phyloP scores from a whole-genome alignment of 1,284 basidiomycete genomes.

The Marasmius oreades region DNA sequence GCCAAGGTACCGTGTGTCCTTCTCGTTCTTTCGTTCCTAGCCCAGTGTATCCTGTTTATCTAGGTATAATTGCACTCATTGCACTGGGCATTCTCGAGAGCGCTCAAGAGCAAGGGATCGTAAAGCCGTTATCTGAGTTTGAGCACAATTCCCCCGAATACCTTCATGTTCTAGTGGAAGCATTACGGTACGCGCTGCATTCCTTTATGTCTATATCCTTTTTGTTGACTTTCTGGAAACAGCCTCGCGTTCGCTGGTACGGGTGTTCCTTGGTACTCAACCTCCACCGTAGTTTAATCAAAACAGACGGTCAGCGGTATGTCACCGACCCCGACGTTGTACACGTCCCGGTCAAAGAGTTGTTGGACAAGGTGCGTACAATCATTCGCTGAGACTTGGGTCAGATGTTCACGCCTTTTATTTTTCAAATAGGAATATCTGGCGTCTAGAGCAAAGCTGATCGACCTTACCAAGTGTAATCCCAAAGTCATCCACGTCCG shows the following conservation, averaged over 20 bases:
- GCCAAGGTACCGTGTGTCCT: constrained; percentile 60
- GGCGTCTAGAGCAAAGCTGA: constrained; percentile 71
- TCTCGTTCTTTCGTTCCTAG: background rate
- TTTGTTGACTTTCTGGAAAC: background rate
- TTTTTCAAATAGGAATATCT: constrained; percentile 67
- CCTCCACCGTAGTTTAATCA: background rate
- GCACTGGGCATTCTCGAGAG: constrained; percentile 91
- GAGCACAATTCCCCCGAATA: constrained; percentile 89
- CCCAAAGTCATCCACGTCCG: constrained; percentile 66
- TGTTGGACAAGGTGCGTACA: constrained; percentile 69
- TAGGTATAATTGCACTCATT: constrained; percentile 85
- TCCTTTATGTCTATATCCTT: background rate
- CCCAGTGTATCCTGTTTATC: background rate
- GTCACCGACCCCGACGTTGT: constrained; percentile 82
- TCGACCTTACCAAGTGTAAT: constrained; percentile 67
- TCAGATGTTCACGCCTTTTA: constrained; percentile 1
- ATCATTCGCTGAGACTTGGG: background rate
- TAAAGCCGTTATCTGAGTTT: constrained; percentile 69
- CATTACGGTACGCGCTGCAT: constrained; percentile 53
- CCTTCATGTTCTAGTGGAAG: constrained; percentile 85
- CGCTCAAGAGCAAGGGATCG: constrained; percentile 72
- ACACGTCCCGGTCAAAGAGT: constrained; percentile 71
- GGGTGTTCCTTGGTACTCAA: constrained; percentile 11
- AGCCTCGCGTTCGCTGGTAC: constrained; percentile 77
- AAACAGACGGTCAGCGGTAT: constrained; percentile 79